A percentile compares a stretch with the other conserved stretches of the same genome.
Conservation (phyloP, 352 stramenopile species). For the Pythium apleroticum region DNA sequence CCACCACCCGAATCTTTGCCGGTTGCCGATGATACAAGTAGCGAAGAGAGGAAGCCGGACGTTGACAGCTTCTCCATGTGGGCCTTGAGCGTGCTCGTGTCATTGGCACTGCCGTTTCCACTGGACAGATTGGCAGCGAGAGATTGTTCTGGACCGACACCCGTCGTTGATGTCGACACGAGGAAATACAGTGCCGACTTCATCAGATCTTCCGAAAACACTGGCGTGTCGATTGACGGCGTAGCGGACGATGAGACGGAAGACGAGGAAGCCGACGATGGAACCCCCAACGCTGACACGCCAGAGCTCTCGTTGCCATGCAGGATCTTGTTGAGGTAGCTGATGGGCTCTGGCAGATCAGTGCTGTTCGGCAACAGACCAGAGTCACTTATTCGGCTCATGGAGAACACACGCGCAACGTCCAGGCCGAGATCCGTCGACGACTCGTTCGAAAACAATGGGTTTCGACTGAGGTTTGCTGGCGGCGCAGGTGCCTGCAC, state of each 20-base stretch:
- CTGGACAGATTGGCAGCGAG: neutral
- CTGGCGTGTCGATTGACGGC: conserved; percentile 8
- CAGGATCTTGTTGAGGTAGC: conserved; percentile 43
- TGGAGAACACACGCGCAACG: conserved; percentile 26
- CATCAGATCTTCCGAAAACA: conserved; percentile 67
- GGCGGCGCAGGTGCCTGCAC: conserved; percentile 14
- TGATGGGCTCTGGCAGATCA: conserved; percentile 65
- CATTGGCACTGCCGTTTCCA: neutral
- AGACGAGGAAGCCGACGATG: neutral
- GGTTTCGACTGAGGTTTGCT: conserved; percentile 32
- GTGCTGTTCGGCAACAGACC: conserved; percentile 48
- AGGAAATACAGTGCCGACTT: conserved; percentile 66
- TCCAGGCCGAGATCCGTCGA: conserved; percentile 31
- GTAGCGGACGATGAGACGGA: conserved; percentile 6
- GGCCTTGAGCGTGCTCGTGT: conserved; percentile 3
- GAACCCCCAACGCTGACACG: neutral
- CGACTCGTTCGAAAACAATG: conserved; percentile 57
- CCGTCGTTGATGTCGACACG: conserved; percentile 53
- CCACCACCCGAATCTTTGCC: conserved; percentile 23
- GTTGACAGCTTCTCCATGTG: conserved; percentile 32
- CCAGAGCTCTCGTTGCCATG: conserved; percentile 7
- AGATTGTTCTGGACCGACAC: conserved; percentile 25
- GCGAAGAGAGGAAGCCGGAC: conserved; percentile 43
- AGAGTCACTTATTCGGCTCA: conserved; percentile 29
- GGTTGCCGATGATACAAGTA: conserved; percentile 56